phyloP scores from a whole-genome alignment of 768 basidiomycete genomes.

The Rhodosporidiobolus odoratus region DNA sequence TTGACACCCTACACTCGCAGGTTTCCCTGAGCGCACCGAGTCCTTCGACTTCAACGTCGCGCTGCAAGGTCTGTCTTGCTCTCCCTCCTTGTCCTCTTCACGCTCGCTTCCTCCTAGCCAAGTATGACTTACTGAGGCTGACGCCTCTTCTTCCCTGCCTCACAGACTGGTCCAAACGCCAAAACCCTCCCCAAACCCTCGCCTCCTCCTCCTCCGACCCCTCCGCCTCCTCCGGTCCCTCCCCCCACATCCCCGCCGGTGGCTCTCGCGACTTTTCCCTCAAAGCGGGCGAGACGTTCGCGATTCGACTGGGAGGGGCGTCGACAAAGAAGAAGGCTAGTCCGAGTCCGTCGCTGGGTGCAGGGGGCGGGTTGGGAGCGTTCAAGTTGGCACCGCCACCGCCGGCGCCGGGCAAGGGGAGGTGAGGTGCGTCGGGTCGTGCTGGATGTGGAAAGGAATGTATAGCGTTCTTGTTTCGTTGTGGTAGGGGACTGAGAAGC shows the following conservation, averaged over 20 bases:
- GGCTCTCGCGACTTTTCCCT: slow-evolving; percentile 41
- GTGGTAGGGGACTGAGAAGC: too few relatives aligned
- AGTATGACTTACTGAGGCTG: not conserved
- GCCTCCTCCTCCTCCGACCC: not conserved
- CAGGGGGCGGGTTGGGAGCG: slow-evolving; percentile 22
- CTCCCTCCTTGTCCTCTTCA: not conserved
- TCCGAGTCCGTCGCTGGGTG: not conserved
- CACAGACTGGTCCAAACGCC: slow-evolving; percentile 33
- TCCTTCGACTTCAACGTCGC: slow-evolving; percentile 43
- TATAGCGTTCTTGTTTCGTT: too few relatives aligned
- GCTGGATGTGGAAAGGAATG: too few relatives aligned
- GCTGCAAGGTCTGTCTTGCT: slow-evolving; percentile 26
- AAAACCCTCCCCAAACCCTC: slow-evolving; percentile 26
- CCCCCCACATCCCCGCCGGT: slow-evolving; percentile 12
- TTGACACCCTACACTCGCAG: too few relatives aligned
- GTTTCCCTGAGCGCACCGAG: slow-evolving; percentile 42
- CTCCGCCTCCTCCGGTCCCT: slow-evolving; percentile 8
- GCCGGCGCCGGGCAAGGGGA: slow-evolving; percentile 27
- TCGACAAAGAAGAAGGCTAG: slow-evolving; percentile 27
- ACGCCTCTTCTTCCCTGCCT: not conserved
- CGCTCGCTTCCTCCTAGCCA: not conserved
- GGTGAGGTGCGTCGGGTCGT: too few relatives aligned
- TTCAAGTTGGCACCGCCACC: slow-evolving; percentile 35
- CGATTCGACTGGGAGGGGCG: slow-evolving; percentile 37
- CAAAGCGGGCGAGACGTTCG: slow-evolving; percentile 42